A percentile compares a stretch with the other conserved stretches of the same genome.
Conservation (phyloP, 305 asterid genomes). For the Solanum hybrid region DNA sequence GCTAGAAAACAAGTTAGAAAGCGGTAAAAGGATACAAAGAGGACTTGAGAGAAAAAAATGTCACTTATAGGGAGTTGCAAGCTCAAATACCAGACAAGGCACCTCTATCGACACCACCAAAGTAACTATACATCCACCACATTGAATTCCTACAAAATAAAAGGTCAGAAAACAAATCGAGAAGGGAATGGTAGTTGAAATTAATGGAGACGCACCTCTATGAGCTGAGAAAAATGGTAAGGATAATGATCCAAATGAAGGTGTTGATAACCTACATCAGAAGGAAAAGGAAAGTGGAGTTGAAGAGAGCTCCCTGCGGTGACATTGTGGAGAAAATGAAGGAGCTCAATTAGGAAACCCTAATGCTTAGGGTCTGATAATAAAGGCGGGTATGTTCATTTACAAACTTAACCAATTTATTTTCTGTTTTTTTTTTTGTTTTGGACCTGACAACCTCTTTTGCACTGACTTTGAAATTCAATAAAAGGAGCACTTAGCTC, state of each 20-base stretch:
- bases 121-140: not conserved
- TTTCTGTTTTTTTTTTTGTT: no score
- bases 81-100: not conserved
- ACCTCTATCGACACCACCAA: not conserved
- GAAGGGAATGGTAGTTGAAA: not conserved
- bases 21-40: not conserved
- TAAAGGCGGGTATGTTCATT: not conserved
- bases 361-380: no score
- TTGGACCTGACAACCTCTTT: not conserved
- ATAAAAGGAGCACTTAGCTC: not conserved
- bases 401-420: not conserved
- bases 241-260: not conserved
- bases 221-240: no score
- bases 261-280: not conserved
- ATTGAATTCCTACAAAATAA: not conserved
- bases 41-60: not conserved
- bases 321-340: not conserved
- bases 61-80: not conserved
- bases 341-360: not conserved
- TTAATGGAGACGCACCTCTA: not conserved
- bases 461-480: not conserved
- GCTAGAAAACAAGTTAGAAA: not conserved
- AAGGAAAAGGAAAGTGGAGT: not conserved
- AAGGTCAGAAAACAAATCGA: not conserved
- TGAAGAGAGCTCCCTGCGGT: not conserved